Conservation (phyloP, 2,329 filamentous ascomycete genomes). For the Cladorrhinum sp. region DNA sequence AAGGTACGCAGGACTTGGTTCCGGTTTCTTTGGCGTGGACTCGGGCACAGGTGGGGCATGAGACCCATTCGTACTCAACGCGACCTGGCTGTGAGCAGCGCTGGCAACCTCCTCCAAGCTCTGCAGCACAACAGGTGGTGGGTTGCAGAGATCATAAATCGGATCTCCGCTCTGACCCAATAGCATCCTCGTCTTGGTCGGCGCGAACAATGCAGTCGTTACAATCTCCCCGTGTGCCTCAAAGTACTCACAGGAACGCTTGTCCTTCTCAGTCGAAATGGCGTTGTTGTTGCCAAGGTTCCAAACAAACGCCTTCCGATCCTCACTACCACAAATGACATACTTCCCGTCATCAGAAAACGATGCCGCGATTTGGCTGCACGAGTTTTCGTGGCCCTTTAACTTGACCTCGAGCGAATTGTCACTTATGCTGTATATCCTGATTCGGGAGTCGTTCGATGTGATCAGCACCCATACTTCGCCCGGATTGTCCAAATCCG, state of each 20-base stretch:
- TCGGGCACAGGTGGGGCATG: slow-evolving; percentile 30
- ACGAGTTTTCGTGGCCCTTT: slow-evolving; percentile 84
- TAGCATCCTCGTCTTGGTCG: slow-evolving; percentile 71
- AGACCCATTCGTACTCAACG: slow-evolving; percentile 36
- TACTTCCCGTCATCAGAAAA: slow-evolving; percentile 86
- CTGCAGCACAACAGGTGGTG: slow-evolving; percentile 79
- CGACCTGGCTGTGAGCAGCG: slow-evolving; percentile 40
- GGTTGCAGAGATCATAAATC: slow-evolving; percentile 95
- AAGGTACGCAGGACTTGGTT: slow-evolving; percentile 74
- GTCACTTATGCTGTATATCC: slow-evolving; percentile 84
- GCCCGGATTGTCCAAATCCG: slow-evolving; percentile 34
- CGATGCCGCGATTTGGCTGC: slow-evolving; percentile 83
- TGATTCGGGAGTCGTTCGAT: slow-evolving; percentile 89
- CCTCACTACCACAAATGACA: slow-evolving; percentile 90
- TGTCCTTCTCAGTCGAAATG: slow-evolving; percentile 73
- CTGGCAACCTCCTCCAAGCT: slow-evolving; percentile 61
- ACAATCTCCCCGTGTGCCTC: slow-evolving; percentile 87
- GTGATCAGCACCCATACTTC: slow-evolving; percentile 84
- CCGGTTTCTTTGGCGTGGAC: slow-evolving; percentile 43
- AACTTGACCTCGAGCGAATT: slow-evolving; percentile 86
- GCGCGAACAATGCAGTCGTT: slow-evolving; percentile 84
- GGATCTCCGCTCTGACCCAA: slow-evolving; percentile 82
- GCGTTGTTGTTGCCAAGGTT: slow-evolving; percentile 58
- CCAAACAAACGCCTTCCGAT: slow-evolving; percentile 89
- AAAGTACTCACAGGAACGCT: slow-evolving; percentile 81